phyloP scores from a whole-genome alignment of 2,329 filamentous ascomycete genomes.

The Diaporthe destruens region DNA sequence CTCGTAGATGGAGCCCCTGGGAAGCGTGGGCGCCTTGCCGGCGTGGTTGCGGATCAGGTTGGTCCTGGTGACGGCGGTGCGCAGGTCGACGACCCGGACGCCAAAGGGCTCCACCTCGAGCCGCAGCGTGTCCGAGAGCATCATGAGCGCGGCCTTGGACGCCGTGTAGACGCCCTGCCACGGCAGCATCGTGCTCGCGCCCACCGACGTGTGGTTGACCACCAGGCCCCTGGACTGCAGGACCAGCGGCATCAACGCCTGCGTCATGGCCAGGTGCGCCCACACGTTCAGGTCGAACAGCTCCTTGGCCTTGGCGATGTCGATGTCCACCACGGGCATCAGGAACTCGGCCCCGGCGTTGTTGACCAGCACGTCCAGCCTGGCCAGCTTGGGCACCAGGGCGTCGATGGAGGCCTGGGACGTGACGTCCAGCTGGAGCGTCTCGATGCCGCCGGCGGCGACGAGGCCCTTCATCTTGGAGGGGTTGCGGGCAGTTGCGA shows the following conservation, averaged over 20 bases:
- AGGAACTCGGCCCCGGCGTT: conserved; percentile 16
- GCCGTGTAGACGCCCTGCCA: conserved; percentile 34
- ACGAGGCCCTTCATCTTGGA: neutral
- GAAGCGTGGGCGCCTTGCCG: no score
- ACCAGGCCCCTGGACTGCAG: no score
- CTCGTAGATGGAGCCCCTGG: no score
- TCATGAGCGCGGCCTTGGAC: conserved; percentile 43
- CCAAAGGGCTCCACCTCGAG: conserved; percentile 48
- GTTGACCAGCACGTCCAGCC: conserved; percentile 29
- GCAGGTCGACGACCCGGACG: conserved; percentile 43
- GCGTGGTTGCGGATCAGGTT: no score
- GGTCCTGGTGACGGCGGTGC: no score
- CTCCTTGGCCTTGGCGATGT: conserved; percentile 45
- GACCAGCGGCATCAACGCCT: no score
- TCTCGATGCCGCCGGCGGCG: neutral
- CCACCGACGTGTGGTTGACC: no score
- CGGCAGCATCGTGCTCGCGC: conserved; percentile 39
- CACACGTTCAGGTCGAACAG: conserved; percentile 51
- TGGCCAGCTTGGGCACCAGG: no score
- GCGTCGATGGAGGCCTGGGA: no score
- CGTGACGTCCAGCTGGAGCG: conserved; percentile 10
- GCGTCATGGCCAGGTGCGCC: conserved; percentile 31
- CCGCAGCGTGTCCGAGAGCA: conserved; percentile 46
- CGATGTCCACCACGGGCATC: conserved; percentile 45
- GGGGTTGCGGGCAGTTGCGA: conserved; percentile 1